phyloP scores from a whole-genome alignment of 2,329 filamentous ascomycete species.

The Mycosphaerelloides madeirae region DNA sequence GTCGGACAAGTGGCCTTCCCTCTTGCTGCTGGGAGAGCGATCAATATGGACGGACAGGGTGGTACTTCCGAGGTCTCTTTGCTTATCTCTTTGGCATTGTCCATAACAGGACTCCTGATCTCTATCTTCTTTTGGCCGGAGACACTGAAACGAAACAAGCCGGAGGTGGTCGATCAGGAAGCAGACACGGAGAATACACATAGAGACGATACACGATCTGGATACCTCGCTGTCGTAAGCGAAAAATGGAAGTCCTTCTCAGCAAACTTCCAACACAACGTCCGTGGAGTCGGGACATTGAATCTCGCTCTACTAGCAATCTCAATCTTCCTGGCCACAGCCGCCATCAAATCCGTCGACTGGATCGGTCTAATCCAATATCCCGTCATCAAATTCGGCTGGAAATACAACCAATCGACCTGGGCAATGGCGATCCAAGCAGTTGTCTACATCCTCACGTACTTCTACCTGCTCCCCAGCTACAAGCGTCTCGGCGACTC shows the following conservation, averaged over 20 bases:
- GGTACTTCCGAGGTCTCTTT: constrained; percentile 6
- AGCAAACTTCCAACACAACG: constrained; percentile 2
- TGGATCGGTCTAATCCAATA: constrained; percentile 9
- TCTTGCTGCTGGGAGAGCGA: constrained; percentile 4
- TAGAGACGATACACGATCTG: neutral
- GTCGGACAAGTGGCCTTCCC: constrained; percentile 6
- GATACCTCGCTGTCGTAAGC: neutral
- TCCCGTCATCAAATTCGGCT: constrained; percentile 8
- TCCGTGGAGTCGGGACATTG: constrained; percentile 1
- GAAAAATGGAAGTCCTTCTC: constrained; percentile 1
- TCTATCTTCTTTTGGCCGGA: constrained; percentile 4
- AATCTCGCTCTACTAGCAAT: neutral
- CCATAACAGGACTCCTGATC: constrained; percentile 2
- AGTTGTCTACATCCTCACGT: constrained; percentile 5
- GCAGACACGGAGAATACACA: neutral
- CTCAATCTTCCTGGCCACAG: constrained; percentile 4
- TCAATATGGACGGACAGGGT: constrained; percentile 6
- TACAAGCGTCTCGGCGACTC: constrained; percentile 5
- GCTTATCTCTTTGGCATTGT: constrained; percentile 2
- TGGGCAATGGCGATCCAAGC: constrained; percentile 7
- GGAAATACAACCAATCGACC: constrained; percentile 8
- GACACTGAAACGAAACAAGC: constrained; percentile 2
- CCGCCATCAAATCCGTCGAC: constrained; percentile 6
- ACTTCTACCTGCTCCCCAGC: constrained; percentile 3
- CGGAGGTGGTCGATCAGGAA: neutral